Percentiles rank a stretch among this genome's conserved stretches.
These are phyloP conservation scores for Fraxinus quadrangulata DNA, from an alignment of 257 asterid species.

Conservation along the genomic window DNA sequence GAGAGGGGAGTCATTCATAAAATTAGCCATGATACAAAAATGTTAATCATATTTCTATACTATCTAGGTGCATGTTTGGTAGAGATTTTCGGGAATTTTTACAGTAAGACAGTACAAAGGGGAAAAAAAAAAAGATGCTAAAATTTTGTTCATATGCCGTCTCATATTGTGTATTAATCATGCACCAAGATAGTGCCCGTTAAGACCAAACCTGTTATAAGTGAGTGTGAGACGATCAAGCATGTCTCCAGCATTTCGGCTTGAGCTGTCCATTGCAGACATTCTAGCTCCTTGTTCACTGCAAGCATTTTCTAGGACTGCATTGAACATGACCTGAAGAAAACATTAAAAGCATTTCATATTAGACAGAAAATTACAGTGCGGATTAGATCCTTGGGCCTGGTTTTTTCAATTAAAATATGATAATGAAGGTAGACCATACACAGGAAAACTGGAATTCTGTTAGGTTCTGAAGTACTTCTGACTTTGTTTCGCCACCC, in stretches of 20 bases:
- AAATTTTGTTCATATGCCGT: no score
- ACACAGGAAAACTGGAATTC: slow-evolving; percentile 97
- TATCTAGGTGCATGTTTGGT: no score
- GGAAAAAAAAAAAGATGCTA: background rate
- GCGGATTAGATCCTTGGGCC: slow-evolving; percentile 11
- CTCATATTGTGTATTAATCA: background rate
- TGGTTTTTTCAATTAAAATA: slow-evolving; percentile 5
- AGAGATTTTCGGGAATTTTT: background rate
- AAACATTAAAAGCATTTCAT: background rate
- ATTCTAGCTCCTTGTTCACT: slow-evolving; percentile 99
- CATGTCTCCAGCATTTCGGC: slow-evolving; percentile 98
- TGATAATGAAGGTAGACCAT: slow-evolving; percentile 28
- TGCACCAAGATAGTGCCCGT: background rate
- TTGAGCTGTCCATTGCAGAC: slow-evolving; percentile 99
- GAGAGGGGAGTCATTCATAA: background rate
- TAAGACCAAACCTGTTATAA: slow-evolving; percentile 70
- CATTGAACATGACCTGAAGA: slow-evolving; percentile 85
- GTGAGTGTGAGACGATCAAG: slow-evolving; percentile 97
- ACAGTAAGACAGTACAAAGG: no score
- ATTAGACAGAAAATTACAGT: background rate
- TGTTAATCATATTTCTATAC: no score
- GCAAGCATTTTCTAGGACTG: slow-evolving; percentile 93
- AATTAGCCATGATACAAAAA: background rate
- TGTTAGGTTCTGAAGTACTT: slow-evolving; percentile 88
- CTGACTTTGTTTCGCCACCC: slow-evolving; percentile 94